phyloP scores from a whole-genome alignment of 768 basidiomycete species.

The Psilocybe subaeruginosa region DNA sequence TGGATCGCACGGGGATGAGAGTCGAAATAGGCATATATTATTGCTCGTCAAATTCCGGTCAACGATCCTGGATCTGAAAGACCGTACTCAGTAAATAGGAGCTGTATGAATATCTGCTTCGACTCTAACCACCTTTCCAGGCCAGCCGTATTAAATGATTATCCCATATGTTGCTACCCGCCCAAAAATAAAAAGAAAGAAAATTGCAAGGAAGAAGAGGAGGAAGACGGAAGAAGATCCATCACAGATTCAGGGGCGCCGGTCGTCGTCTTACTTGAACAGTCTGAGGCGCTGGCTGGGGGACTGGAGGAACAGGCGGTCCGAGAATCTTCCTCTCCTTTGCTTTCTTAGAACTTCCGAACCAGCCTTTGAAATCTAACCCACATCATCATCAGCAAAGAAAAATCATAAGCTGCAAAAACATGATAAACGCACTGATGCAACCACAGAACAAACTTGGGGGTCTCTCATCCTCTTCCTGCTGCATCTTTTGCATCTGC shows the following conservation, averaged over 20 bases:
- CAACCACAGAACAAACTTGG: slow-evolving; percentile 21
- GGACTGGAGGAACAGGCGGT: slow-evolving; percentile 12
- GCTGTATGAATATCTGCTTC: not conserved
- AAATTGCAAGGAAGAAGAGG: not conserved
- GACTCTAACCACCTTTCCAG: not conserved
- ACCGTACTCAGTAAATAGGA: too few species aligned
- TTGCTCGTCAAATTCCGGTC: not conserved
- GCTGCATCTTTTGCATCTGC: slow-evolving; percentile 4
- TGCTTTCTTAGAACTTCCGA: slow-evolving; percentile 18
- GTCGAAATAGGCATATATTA: not conserved
- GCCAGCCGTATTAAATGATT: not conserved
- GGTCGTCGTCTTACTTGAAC: slow-evolving; percentile 23
- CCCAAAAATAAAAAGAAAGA: too few species aligned
- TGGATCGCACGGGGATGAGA: not conserved
- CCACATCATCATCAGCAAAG: not conserved
- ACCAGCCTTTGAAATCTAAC: slow-evolving; percentile 23
- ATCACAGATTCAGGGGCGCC: slow-evolving; percentile 21
- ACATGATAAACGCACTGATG: slow-evolving; percentile 17
- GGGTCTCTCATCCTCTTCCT: slow-evolving; percentile 18
- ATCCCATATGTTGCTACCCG: not conserved
- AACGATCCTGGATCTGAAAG: not conserved
- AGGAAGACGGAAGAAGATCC: not conserved
- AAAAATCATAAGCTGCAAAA: not conserved
- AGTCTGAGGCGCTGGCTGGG: slow-evolving; percentile 19
- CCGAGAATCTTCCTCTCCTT: slow-evolving; percentile 19